Conservation (phyloP, 495 filamentous ascomycete species). For the Haplographium delicatum region DNA sequence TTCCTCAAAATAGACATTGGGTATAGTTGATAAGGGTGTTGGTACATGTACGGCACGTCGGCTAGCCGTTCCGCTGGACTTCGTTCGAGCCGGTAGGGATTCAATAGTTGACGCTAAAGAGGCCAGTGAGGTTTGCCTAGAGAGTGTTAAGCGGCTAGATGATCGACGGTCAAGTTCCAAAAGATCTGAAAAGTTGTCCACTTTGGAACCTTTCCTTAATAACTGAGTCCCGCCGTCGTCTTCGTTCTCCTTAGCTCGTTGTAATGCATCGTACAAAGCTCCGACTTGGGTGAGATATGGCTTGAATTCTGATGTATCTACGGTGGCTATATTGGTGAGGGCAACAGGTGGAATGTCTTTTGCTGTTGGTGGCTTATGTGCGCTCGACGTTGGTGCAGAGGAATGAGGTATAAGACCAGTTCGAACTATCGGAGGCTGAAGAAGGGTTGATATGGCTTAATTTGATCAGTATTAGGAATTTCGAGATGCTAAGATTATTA, state of each 20-base stretch:
- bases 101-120: slow-evolving; percentile 49
- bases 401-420: slow-evolving; percentile 78
- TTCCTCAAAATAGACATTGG: slow-evolving; percentile 88
- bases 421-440: slow-evolving; percentile 85
- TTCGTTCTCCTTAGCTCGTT: slow-evolving; percentile 65
- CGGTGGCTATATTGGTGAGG: slow-evolving; percentile 79
- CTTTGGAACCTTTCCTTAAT: slow-evolving; percentile 36
- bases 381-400: slow-evolving; percentile 54
- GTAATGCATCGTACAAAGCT: slow-evolving; percentile 74
- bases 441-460: slow-evolving; percentile 83
- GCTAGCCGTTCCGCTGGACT: slow-evolving; percentile 46
- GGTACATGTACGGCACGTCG: slow-evolving; percentile 55
- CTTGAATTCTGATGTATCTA: slow-evolving; percentile 74
- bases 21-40: slow-evolving; percentile 88
- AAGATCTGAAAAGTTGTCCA: slow-evolving; percentile 45
- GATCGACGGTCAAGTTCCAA: slow-evolving; percentile 41
- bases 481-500: slow-evolving; percentile 27
- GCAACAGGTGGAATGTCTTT: slow-evolving; percentile 93
- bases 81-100: slow-evolving; percentile 35
- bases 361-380: slow-evolving; percentile 79
- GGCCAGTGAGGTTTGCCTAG: slow-evolving; percentile 37
- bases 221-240: slow-evolving; percentile 46
- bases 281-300: slow-evolving; percentile 80
- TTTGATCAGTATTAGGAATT: not conserved
- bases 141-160: slow-evolving; percentile 36